A percentile compares a stretch with the other conserved stretches of the same genome.
Evolutionary conservation across 768 basidiomycete species (phyloP).

Genomic region (Mycena polygramma): DNA sequence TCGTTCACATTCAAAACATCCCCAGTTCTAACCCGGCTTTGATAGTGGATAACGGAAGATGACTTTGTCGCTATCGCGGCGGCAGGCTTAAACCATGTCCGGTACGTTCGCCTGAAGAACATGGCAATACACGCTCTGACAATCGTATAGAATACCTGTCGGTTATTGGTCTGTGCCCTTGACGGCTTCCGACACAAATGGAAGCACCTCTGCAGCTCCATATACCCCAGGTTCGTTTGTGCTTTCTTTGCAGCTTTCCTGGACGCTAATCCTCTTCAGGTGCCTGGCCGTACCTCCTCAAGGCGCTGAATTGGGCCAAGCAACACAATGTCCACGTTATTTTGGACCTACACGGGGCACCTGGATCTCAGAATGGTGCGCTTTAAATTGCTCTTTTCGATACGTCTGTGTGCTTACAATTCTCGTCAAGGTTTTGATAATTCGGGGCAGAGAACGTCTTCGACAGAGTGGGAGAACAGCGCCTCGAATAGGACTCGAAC

Average conservation of each 20-base stretch:
- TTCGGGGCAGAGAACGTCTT: constrained; percentile 72
- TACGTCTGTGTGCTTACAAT: constrained; percentile 6
- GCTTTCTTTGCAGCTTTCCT: constrained; percentile 52
- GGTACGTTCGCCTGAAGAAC: constrained; percentile 56
- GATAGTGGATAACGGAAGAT: constrained; percentile 73
- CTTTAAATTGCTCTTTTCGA: neutral
- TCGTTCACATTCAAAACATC: neutral
- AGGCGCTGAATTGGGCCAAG: constrained; percentile 74
- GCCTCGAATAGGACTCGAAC: constrained; percentile 66
- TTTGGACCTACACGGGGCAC: constrained; percentile 82
- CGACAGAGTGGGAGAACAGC: constrained; percentile 68
- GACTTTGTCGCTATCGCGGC: constrained; percentile 75
- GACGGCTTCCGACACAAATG: constrained; percentile 65
- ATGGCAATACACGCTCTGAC: neutral
- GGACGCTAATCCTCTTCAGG: constrained; percentile 50
- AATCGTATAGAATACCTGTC: constrained; percentile 67
- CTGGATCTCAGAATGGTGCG: constrained; percentile 60
- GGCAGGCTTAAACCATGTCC: constrained; percentile 80
- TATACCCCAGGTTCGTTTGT: constrained; percentile 60
- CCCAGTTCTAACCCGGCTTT: constrained; percentile 18
- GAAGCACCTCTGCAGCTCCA: constrained; percentile 40
- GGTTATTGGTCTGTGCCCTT: constrained; percentile 88
- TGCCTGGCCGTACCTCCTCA: constrained; percentile 78
- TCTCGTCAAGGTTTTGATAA: constrained; percentile 73
- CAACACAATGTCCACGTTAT: constrained; percentile 75